Base-by-base conservation (phyloP, 257 asterid genomes). In the Salvia splendens region DNA sequence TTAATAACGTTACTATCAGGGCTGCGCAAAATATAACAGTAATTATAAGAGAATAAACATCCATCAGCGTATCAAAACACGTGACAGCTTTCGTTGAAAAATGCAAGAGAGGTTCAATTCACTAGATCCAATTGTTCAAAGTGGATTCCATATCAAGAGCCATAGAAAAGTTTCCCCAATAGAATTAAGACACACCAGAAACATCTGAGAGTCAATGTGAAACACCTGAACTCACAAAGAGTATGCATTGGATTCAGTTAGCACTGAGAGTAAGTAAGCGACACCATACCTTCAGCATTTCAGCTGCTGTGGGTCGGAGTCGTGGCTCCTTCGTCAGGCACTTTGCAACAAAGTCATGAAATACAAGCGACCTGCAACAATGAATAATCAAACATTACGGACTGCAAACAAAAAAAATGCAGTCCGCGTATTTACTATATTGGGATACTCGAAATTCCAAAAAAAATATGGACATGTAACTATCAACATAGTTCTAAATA, bases 301-400 rank as follows among this genome's bases (percentile, higher is more conserved):
- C 99, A 56, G 96, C 79, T 68, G 99, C 96, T 59, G 91, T 86
- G 67, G 99, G 97, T 53, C 97, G 95, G 76, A 89, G 92, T 28
- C 99, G 86, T 11, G 99, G 84, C 47, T 94, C 99, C 82, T 94
- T 94, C 3, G 99, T 91, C 79, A 94, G 92, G 75, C 99, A 85
- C 76, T 87, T 94, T 12, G 99, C 97, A 36, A 94, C 79, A 70
- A 94, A 94, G 78, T 94, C 99, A 75, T 94, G 99, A 82, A 94
- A 94, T 74, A 91, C 85, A 72, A 94, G 96, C 61, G 99, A 91
- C 99, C 99, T 93, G 81, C 12, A 73, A 69, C 64, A 72, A 62
- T 36, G 48, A 73, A 54, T 45, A 42, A 71, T 63, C 48, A 64
- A 58, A 57, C 46, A 63, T 64, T 24, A 54, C 45, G 58, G 15